These are phyloP conservation scores for Hypoxylon sp. DNA, from an alignment of 2,329 filamentous ascomycete genomes.

Conservation along the genomic window DNA sequence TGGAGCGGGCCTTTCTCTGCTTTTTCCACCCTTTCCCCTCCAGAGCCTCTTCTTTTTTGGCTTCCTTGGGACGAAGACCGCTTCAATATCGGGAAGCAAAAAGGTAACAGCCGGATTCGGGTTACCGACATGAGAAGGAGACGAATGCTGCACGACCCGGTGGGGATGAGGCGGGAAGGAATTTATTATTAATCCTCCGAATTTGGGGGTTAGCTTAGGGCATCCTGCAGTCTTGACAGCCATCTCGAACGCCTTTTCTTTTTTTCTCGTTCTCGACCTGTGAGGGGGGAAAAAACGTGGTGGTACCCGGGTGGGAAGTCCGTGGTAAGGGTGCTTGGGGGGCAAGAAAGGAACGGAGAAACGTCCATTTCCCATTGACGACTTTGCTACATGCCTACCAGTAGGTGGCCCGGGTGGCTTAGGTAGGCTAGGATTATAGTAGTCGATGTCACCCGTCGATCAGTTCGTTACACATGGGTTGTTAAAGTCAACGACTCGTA, in stretches of 20 bases:
- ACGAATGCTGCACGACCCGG: not conserved
- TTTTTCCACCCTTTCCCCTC: conserved; percentile 1
- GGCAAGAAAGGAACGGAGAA: not conserved
- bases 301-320: conserved; percentile 33
- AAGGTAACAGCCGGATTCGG: not conserved
- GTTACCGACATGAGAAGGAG: conserved; percentile 4
- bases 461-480: conserved; percentile 17
- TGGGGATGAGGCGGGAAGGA: conserved; percentile 16
- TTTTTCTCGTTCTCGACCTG: conserved; percentile 18
- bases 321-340: conserved; percentile 23
- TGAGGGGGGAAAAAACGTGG: conserved; percentile 38
- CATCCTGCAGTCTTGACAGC: conserved; percentile 36
- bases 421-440: conserved; percentile 15
- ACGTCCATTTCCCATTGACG: not conserved
- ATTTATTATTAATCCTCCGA: conserved; percentile 34
- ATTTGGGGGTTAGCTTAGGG: conserved; percentile 38
- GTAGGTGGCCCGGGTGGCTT: too few relatives aligned
- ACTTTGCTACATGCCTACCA: not conserved
- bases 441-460: conserved; percentile 32
- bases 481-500: conserved; percentile 15
- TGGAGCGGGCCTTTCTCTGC: too few relatives aligned
- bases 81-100: not conserved
- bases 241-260: conserved; percentile 9
- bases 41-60: conserved; percentile 2
- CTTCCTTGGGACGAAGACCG: not conserved